Percentiles rank a stretch among this genome's conserved stretches.
Evolutionary conservation across 441 rosid genomes (phyloP).

Genomic region (Arabidopsis hybrid): DNA sequence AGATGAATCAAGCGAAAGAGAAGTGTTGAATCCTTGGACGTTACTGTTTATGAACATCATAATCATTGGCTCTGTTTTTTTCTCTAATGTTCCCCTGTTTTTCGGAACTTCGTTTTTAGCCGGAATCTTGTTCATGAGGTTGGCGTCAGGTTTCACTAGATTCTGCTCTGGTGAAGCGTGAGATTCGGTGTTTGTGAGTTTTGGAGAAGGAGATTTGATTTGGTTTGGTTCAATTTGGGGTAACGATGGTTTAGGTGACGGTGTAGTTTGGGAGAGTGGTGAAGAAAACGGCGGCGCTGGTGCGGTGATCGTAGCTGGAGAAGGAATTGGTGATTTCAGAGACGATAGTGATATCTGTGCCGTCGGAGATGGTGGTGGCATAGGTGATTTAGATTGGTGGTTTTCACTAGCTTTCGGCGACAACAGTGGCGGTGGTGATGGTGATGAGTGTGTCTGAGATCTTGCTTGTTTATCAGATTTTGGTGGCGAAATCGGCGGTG

Average conservation of each 20-base stretch:
- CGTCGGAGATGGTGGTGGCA: background rate
- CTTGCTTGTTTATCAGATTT: background rate
- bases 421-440: slow-evolving; percentile 9
- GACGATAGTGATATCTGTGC: background rate
- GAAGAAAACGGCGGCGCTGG: background rate
- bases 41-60: slow-evolving; percentile 39
- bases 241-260: background rate
- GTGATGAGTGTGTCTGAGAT: slow-evolving; percentile 12
- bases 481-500: background rate
- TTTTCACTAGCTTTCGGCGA: slow-evolving; percentile 13
- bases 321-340: background rate
- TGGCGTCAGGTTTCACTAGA: background rate
- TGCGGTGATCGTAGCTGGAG: background rate
- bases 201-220: slow-evolving; percentile 13
- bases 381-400: slow-evolving; percentile 5
- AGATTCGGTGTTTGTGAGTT: slow-evolving; percentile 3
- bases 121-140: background rate
- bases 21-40: slow-evolving; percentile 41
- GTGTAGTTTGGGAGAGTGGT: background rate
- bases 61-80: slow-evolving; percentile 4
- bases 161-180: background rate
- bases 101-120: background rate
- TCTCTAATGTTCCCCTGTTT: slow-evolving; percentile 12
- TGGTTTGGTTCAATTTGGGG: background rate
- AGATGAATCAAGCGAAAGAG: slow-evolving; percentile 39